Base-by-base conservation (phyloP, 129 eudicot genomes). In the Lactuca sativa region DNA sequence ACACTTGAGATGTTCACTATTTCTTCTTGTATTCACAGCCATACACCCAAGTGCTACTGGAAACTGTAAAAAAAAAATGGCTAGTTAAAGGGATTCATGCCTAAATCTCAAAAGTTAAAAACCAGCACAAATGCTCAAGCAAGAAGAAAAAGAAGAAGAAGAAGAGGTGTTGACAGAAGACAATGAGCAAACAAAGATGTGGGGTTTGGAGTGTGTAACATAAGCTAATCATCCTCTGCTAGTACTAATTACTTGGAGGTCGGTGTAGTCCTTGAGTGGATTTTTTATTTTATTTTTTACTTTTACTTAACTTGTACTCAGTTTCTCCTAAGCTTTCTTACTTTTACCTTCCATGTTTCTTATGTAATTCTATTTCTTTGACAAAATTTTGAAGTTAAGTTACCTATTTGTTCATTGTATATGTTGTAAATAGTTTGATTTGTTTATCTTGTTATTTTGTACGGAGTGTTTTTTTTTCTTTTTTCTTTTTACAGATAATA, bases 191-290 rank as follows among this genome's bases (percentile, higher is more conserved):
- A 54, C 40, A 1, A 38, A 16, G 58, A 14, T 55, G 32, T 41
- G 62, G 48, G 56, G 55, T 21, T 43, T 64, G 56, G 64, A 56
- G 66, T 41, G 52, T 74, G 59, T 59, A 58, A 71, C 16, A 31
- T 71, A 70, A 56, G 65, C 56, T 70, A 63, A 53, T 52, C 57
- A 62, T 33, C 55, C 70, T 52, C 63, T 40, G 52, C 52, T 59
- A 33, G 36, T 36, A 21, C 69, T 47, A 48, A 9, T 31, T 30
- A 38, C 55, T 16, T 73, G 71, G 47, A 63, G 40, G 37, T 54
- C 64, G 71, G 18, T 40, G 64, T 62, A 14, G 55, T 43, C 61
- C 30, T 68, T 51, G 18, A 56, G 30, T 69, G 64, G 38, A 12
- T 47, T 59, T 1, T 70, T 40, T 25, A 18, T 33, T 21, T 47